Percentiles rank a stretch among this genome's conserved stretches.
These are phyloP conservation scores for Citrus maxima DNA, from an alignment of 345 rosid species.

Conservation along the genomic window DNA sequence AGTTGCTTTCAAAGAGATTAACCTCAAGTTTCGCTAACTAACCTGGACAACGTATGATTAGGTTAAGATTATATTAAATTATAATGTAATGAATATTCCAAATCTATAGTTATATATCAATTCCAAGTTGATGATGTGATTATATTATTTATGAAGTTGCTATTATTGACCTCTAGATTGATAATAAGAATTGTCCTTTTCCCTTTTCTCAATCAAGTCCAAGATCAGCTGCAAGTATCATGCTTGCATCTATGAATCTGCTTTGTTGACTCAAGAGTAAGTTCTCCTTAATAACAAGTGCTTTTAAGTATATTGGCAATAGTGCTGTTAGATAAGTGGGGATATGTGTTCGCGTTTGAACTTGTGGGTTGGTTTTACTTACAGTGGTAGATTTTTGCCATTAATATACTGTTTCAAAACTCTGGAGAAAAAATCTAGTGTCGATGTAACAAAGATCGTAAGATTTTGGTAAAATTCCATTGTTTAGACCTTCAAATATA, in stretches of 20 bases:
- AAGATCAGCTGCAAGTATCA: neutral
- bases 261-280: neutral
- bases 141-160: neutral
- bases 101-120: neutral
- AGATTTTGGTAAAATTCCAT: neutral
- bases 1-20: constrained; percentile 22
- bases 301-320: neutral
- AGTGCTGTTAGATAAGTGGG: neutral
- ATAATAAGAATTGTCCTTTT: neutral
- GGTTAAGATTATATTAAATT: constrained; percentile 4
- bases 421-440: neutral
- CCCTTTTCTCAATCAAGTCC: neutral
- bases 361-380: neutral
- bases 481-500: neutral
- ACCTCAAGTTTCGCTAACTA: neutral
- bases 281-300: neutral
- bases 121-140: neutral
- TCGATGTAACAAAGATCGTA: too few species aligned
- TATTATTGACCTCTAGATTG: constrained; percentile 14
- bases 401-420: too few species aligned
- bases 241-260: neutral
- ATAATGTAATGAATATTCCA: neutral
- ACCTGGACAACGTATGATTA: neutral
- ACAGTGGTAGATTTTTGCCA: neutral
- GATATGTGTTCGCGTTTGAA: neutral